Conservation (phyloP, 2,329 filamentous ascomycete species). For the Aspergillus niger region DNA sequence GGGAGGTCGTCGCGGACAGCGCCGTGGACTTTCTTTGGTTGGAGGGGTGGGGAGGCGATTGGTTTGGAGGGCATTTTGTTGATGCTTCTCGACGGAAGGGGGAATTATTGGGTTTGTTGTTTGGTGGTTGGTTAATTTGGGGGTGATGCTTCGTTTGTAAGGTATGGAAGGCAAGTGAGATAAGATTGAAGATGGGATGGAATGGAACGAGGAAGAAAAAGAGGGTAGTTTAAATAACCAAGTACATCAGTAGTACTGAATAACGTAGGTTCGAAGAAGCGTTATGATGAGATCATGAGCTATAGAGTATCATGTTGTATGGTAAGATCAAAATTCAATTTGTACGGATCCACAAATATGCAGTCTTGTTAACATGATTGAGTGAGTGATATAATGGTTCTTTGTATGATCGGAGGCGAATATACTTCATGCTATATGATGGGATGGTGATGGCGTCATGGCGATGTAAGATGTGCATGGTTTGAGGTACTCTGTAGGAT, state of each 20-base stretch:
- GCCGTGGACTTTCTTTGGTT: conserved; percentile 3
- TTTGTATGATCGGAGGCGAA: too few relatives aligned
- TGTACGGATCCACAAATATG: background rate
- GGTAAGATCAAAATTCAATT: background rate
- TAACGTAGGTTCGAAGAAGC: too few relatives aligned
- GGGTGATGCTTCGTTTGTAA: conserved; percentile 50
- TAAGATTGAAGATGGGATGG: conserved; percentile 27
- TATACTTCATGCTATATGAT: too few relatives aligned
- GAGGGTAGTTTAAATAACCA: too few relatives aligned
- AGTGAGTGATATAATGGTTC: background rate
- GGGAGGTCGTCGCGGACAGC: background rate
- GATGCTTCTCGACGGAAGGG: too few relatives aligned
- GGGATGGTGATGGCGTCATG: background rate
- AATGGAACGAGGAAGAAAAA: background rate
- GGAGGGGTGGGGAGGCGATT: conserved; percentile 38
- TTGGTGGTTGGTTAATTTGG: conserved; percentile 1
- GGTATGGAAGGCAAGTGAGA: conserved; percentile 54
- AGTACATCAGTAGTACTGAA: too few relatives aligned
- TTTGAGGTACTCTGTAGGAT: too few relatives aligned
- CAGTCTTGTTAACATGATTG: background rate
- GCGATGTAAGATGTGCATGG: background rate
- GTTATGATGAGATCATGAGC: conserved; percentile 2
- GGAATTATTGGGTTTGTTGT: too few relatives aligned
- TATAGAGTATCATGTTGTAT: background rate
- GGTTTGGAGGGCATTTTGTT: conserved; percentile 49